Base-by-base conservation (phyloP, 495 filamentous ascomycete genomes). In the Annulohypoxylon nitens region DNA sequence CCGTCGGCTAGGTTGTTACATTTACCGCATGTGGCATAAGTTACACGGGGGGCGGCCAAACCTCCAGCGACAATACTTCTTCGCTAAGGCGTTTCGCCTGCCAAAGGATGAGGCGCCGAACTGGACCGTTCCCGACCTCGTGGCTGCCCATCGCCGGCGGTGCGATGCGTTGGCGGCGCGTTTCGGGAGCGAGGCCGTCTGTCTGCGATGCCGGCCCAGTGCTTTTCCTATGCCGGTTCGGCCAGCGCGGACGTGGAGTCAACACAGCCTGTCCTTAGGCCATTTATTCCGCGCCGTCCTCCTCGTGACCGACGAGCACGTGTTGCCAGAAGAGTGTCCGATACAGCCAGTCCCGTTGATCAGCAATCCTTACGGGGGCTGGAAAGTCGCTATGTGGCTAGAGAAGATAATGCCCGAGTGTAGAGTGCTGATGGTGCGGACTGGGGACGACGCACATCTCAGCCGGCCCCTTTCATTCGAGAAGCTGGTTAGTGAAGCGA, bases 381-480 rank as follows among this genome's bases (percentile, higher is more conserved):
- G 36, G 63, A 55, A 67, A 59, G 41, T 57, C 20, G 59, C 59
- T 23, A 64, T 59, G 26, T 69, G 71, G 71, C 65, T 73, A 47
- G 71, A 73, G 59, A 61, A 61, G 61, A 47, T 73, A 54, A 73
- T 73, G 71, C 71, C 71, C 16, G 71, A 73, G 71, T 69, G 65
- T 43, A 37, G 60, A 54, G 65, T 73, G 61, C 41, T 73, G 63
- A 73, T 73, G 71, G 71, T 73, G 59, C 71, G 65, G 60, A 73
- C 71, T 61, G 71, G 71, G 47, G 65, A 69, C 65, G 71, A 73
- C 53, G 71, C 65, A 58, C 71, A 73, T 69, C 59, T 73, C 11
- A 73, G 71, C 65, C 57, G 65, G 51, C 71, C 71, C 48, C 54
- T 73, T 37, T 73, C 71, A 34, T 73, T 73, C 65, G 71, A 61